Evolutionary conservation across 345 rosid species (phyloP), one percentile per base, ranked within the genome.

Genomic region (Crucihimalaya himalaica): DNA sequence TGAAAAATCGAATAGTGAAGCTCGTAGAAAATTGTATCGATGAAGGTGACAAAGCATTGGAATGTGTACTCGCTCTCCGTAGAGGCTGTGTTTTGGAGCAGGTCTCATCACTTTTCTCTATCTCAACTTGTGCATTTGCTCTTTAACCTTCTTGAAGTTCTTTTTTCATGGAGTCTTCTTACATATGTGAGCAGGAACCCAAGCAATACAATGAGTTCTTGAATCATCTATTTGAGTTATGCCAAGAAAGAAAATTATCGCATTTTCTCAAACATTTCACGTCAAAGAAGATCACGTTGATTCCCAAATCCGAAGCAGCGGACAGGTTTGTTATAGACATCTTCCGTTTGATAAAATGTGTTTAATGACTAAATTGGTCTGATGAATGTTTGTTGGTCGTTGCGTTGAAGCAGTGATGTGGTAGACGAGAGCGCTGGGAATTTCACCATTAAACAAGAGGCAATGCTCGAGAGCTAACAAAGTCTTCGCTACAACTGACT

Each of bases 1-100:
- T 95, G 94, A 82, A 85, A 77, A 77, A 75, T 27, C 83, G 73
- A 74, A 87, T 92, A 66, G 18, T 64, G 54, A 70, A 70, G 79
- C 80, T 92, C 14, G 50, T 95, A 19, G 84, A 80, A 67, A 73
- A 78, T 75, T 18, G 56, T 68, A 78, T 85, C 2, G 21, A 72
- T 29, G 65, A 75, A 46, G 83, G 84, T 39, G 84, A 84, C 59
- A 77, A 70, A 84, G 92, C 87, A 18, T 68, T 87, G 79, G 89
- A 88, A 62, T 85, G 87, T 68, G 68, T 92, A 34, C 66, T 60
- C 59, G 85, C 96, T 50, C 87, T 95, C 51, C 97, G 97, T 14
- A 90, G 83, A 81, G 90, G 93, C 70, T 95, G 97, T 80, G 80
- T 95, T 71, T 75, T 85, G 57, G 99, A 88, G 80, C 97, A 95